phyloP scores from a whole-genome alignment of 208 protist genomes.

The Endotrypanum monterogeii region DNA sequence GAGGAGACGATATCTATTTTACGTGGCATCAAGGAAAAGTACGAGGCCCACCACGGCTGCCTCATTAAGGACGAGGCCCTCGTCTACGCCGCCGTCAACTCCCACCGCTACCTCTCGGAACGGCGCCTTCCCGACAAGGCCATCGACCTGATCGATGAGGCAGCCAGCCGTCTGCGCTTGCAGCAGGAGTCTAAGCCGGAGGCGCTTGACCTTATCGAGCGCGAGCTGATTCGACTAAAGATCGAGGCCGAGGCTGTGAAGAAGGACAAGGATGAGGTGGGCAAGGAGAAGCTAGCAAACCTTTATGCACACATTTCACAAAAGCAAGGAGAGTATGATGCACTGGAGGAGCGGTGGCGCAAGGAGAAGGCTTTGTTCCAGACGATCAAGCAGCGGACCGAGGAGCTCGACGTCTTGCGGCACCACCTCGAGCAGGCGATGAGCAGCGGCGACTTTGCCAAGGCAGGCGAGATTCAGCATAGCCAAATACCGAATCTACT shows the following conservation, averaged over 20 bases:
- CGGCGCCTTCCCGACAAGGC: conserved; percentile 99
- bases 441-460: conserved; percentile 70
- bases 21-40: conserved; percentile 94
- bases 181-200: conserved; percentile 97
- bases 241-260: conserved; percentile 94
- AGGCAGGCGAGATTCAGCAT: conserved; percentile 84
- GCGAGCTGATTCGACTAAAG: conserved; percentile 90
- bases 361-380: conserved; percentile 91
- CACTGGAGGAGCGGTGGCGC: conserved; percentile 85
- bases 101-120: conserved; percentile 96
- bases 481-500: conserved; percentile 77
- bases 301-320: conserved; percentile 72
- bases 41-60: conserved; percentile 93
- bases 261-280: conserved; percentile 93
- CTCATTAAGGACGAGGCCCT: conserved; percentile 92
- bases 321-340: conserved; percentile 84
- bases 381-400: conserved; percentile 90
- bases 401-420: conserved; percentile 85
- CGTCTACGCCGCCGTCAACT: conserved; percentile 88
- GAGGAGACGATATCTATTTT: conserved; percentile 98
- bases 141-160: conserved; percentile 99
- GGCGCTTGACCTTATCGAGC: conserved; percentile 94
- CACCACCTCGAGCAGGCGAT: conserved; percentile 88
- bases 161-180: conserved; percentile 91
- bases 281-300: conserved; percentile 82